phyloP scores from a whole-genome alignment of 306 rosid species.

The Trifolium repens region DNA sequence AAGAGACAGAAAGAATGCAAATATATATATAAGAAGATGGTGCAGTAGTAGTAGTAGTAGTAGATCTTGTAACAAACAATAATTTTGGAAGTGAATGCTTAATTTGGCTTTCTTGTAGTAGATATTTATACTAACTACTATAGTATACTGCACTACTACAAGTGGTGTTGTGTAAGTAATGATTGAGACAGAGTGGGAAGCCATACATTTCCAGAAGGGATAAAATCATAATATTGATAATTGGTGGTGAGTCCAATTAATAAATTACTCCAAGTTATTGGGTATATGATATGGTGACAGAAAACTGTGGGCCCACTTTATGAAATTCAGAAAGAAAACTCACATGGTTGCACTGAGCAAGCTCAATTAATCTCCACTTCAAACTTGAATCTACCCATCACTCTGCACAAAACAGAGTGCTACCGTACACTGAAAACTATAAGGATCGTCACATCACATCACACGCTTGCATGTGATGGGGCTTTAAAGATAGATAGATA shows the following conservation, averaged over 20 bases:
- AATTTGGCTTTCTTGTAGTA: conserved; percentile 4
- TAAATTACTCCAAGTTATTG: neutral
- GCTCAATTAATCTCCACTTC: conserved; percentile 13
- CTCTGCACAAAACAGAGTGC: conserved; percentile 36
- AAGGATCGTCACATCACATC: conserved; percentile 9
- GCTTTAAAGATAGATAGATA: neutral
- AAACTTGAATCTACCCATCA: conserved; percentile 1
- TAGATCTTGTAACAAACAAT: neutral
- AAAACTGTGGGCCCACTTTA: conserved; percentile 44
- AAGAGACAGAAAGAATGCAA: neutral
- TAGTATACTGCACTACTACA: neutral
- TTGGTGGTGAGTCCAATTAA: neutral
- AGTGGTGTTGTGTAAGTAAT: neutral
- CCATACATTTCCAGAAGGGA: conserved; percentile 45
- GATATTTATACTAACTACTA: neutral
- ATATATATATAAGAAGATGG: neutral
- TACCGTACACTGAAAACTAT: conserved; percentile 49
- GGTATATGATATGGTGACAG: conserved; percentile 32
- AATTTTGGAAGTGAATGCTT: neutral
- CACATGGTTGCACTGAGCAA: conserved; percentile 52
- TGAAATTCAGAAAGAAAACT: conserved; percentile 35
- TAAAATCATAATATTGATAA: neutral
- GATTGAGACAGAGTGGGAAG: conserved; percentile 26
- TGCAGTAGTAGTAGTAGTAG: neutral
- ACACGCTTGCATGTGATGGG: conserved; percentile 30